A percentile compares a stretch with the other conserved stretches of the same genome.
Conservation (phyloP, 1,139 yeast species). For the Lodderomyces beijingensis region DNA sequence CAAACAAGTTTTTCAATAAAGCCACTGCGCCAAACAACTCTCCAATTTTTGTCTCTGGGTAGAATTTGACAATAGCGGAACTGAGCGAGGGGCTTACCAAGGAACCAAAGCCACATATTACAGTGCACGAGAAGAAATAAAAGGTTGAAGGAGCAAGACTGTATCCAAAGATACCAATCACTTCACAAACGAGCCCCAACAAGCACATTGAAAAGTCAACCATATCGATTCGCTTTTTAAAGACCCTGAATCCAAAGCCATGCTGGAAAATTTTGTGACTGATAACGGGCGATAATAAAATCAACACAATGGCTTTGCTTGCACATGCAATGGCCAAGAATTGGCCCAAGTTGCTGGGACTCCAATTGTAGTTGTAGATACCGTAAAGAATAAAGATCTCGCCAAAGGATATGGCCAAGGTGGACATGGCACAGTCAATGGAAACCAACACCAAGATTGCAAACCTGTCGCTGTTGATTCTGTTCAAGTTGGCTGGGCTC, state of each 20-base stretch:
- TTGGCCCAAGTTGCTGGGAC: slow-evolving; percentile 54
- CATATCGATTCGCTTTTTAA: slow-evolving; percentile 46
- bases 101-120: slow-evolving; percentile 48
- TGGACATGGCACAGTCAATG: slow-evolving; percentile 42
- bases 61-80: slow-evolving; percentile 35
- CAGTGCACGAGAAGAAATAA: slow-evolving; percentile 17
- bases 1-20: slow-evolving; percentile 27
- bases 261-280: slow-evolving; percentile 25
- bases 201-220: slow-evolving; percentile 44
- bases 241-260: slow-evolving; percentile 24
- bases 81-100: slow-evolving; percentile 30
- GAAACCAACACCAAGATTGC: slow-evolving; percentile 42
- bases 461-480: slow-evolving; percentile 18
- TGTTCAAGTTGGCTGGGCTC: slow-evolving; percentile 12
- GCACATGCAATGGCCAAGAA: slow-evolving; percentile 53
- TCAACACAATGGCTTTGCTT: slow-evolving; percentile 32
- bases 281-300: slow-evolving; percentile 32
- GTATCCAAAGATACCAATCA: slow-evolving; percentile 35
- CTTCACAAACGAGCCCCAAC: slow-evolving; percentile 32
- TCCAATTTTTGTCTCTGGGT: slow-evolving; percentile 36
- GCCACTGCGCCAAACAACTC: slow-evolving; percentile 39
- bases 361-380: slow-evolving; percentile 57
- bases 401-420: slow-evolving; percentile 36
- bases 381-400: slow-evolving; percentile 54
- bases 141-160: slow-evolving; percentile 17